phyloP scores from a whole-genome alignment of 2,329 filamentous ascomycete genomes.

The Nigrospora sphaerica region DNA sequence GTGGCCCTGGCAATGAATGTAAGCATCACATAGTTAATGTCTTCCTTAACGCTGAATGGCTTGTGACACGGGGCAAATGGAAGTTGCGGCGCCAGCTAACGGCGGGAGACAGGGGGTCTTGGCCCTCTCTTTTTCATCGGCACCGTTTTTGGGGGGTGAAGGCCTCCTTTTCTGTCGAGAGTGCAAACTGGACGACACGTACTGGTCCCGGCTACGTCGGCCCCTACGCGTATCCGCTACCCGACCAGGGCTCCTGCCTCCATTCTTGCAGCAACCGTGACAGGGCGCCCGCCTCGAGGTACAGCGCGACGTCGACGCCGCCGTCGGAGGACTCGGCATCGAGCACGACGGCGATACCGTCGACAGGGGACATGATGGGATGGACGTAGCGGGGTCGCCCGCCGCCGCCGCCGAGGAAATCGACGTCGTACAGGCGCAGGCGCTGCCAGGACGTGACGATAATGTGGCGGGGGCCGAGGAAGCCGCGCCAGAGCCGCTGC shows the following conservation, averaged over 20 bases:
- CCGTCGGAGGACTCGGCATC: slow-evolving; percentile 18
- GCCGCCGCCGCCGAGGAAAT: slow-evolving; percentile 23
- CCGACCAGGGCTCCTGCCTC: neutral
- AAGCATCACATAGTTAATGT: too few species aligned
- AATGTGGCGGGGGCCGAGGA: slow-evolving; percentile 32
- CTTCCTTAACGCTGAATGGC: too few species aligned
- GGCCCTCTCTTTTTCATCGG: too few species aligned
- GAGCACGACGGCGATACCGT: slow-evolving; percentile 34
- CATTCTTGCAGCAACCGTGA: neutral
- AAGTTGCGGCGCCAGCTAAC: too few species aligned
- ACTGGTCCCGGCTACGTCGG: too few species aligned
- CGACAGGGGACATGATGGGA: slow-evolving; percentile 30
- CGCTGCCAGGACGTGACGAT: slow-evolving; percentile 37
- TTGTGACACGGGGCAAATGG: too few species aligned
- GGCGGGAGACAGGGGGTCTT: too few species aligned
- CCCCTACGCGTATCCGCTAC: neutral
- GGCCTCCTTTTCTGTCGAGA: too few species aligned
- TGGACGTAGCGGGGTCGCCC: slow-evolving; percentile 28
- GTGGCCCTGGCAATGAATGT: too few species aligned
- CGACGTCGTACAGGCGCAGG: slow-evolving; percentile 28
- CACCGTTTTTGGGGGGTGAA: too few species aligned
- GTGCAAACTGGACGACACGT: too few species aligned
- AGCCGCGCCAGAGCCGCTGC: slow-evolving; percentile 40
- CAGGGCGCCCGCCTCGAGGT: slow-evolving; percentile 19
- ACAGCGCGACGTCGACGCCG: slow-evolving; percentile 26